Evolutionary conservation across 2,329 filamentous ascomycete species (phyloP).

Genomic region (Rhinocladiella similis): DNA sequence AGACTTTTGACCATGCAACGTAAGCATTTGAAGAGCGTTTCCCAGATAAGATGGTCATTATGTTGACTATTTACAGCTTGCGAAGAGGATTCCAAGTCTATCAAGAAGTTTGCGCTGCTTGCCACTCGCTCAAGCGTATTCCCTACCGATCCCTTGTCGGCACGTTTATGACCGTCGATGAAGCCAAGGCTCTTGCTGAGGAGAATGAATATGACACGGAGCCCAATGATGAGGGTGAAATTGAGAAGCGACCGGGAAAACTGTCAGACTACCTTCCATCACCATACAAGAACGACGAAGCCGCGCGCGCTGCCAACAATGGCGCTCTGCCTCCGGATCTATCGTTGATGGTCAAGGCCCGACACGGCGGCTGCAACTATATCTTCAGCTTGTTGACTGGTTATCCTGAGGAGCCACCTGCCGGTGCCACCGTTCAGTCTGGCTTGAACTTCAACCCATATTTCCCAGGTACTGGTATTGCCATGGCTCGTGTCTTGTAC

Average conservation of each 20-base stretch:
- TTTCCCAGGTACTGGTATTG: conserved; percentile 95
- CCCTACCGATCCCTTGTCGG: conserved; percentile 93
- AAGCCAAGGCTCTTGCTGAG: conserved; percentile 95
- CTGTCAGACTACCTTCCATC: conserved; percentile 93
- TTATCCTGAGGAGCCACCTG: conserved; percentile 93
- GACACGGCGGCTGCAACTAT: conserved; percentile 97
- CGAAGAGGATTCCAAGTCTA: conserved; percentile 99
- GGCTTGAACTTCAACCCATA: conserved; percentile 99
- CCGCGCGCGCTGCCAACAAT: conserved; percentile 95
- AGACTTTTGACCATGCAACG: conserved; percentile 96
- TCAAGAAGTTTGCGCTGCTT: conserved; percentile 95
- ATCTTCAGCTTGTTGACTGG: conserved; percentile 96
- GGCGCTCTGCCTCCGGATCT: conserved; percentile 97
- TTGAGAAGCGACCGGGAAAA: conserved; percentile 98
- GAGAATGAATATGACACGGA: conserved; percentile 98
- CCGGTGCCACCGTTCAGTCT: conserved; percentile 78
- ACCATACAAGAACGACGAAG: conserved; percentile 99
- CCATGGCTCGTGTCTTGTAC: conserved; percentile 97
- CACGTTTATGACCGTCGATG: conserved; percentile 89
- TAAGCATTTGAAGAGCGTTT: conserved; percentile 55
- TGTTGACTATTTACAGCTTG: conserved; percentile 60
- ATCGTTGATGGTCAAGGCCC: conserved; percentile 94
- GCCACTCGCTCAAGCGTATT: conserved; percentile 93
- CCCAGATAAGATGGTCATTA: not conserved
- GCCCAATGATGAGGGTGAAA: conserved; percentile 96